These are phyloP conservation scores for Ilyonectria destructans DNA, from an alignment of 2,329 filamentous ascomycete genomes.

Conservation along the genomic window DNA sequence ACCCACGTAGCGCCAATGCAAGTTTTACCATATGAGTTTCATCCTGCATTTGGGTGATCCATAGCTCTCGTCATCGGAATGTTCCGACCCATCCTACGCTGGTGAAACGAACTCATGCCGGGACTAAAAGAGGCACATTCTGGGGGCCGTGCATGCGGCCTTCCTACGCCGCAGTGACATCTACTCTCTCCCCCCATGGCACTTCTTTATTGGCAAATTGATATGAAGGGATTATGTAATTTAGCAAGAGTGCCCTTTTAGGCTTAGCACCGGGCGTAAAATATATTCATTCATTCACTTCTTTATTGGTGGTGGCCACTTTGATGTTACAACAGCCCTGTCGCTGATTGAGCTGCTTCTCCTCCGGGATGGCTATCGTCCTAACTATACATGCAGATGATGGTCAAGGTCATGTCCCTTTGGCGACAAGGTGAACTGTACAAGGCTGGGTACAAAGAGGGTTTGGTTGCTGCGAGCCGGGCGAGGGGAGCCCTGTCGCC, in stretches of 20 bases:
- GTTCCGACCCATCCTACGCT: background rate
- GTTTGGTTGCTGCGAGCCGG: background rate
- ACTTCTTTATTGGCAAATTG: no score
- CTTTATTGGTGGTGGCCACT: background rate
- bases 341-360: background rate
- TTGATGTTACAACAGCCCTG: background rate
- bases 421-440: background rate
- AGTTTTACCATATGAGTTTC: background rate
- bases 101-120: background rate
- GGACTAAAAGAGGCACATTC: background rate
- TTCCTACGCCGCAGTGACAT: no score
- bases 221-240: no score
- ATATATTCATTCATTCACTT: no score
- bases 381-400: background rate
- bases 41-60: background rate
- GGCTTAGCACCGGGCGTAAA: no score
- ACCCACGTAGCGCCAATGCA: background rate
- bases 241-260: no score
- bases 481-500: background rate
- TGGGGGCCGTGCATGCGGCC: background rate
- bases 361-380: background rate
- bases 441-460: background rate
- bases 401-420: background rate
- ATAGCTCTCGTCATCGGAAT: background rate
- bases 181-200: no score